Percentiles rank a stretch among this genome's conserved stretches.
phyloP scores from a whole-genome alignment of 2,329 filamentous ascomycete genomes.

The Stenocarpella maydis region DNA sequence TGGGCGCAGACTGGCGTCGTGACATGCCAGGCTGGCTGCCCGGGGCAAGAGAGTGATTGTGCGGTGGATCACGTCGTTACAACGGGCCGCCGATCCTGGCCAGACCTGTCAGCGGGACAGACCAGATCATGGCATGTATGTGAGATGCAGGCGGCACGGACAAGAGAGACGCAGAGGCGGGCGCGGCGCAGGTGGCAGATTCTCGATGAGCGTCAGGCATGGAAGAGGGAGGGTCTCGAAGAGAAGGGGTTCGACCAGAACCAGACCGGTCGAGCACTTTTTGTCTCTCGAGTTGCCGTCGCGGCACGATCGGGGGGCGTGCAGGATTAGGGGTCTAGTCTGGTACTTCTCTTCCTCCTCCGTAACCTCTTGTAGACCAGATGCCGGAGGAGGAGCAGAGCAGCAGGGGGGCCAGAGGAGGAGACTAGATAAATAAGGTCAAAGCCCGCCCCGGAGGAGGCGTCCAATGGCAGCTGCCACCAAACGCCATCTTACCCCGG shows the following conservation, averaged over 20 bases:
- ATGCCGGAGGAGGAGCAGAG: background rate
- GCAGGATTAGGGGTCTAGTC: too few species aligned
- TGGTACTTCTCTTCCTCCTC: too few species aligned
- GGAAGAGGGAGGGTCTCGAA: slow-evolving; percentile 12
- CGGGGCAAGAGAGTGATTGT: background rate
- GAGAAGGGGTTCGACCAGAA: background rate
- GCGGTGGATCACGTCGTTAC: slow-evolving; percentile 16
- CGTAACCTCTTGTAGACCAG: background rate
- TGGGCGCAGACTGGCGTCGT: background rate
- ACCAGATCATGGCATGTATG: slow-evolving; percentile 16
- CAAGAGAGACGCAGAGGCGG: background rate
- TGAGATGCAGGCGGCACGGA: background rate
- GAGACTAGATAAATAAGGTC: slow-evolving; percentile 23
- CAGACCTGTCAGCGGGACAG: slow-evolving; percentile 16
- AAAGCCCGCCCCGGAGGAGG: slow-evolving; percentile 16
- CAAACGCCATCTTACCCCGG: slow-evolving; percentile 5
- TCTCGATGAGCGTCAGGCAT: slow-evolving; percentile 6
- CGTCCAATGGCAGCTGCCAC: slow-evolving; percentile 13
- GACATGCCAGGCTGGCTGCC: background rate
- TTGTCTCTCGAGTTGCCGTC: slow-evolving; percentile 21
- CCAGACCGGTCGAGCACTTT: slow-evolving; percentile 23
- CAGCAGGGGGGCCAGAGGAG: background rate
- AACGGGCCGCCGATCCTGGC: slow-evolving; percentile 25
- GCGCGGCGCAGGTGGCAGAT: background rate
- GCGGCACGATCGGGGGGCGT: slow-evolving; percentile 5